These are phyloP conservation scores for Calonectria crousiana DNA, from an alignment of 2,329 filamentous ascomycete species.

Conservation along the genomic window DNA sequence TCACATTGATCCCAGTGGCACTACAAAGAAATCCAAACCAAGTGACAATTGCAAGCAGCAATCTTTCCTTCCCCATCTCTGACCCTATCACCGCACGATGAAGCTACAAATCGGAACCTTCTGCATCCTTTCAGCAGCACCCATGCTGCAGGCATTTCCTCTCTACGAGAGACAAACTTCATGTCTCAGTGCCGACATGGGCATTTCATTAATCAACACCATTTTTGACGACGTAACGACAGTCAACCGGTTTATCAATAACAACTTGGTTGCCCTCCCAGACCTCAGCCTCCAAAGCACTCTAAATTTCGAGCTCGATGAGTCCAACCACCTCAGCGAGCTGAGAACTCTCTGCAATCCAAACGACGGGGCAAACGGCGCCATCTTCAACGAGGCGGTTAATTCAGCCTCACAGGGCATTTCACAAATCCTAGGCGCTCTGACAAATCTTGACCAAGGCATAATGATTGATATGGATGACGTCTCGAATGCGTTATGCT, in stretches of 20 bases:
- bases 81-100: not conserved
- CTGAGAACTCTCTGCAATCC: not conserved
- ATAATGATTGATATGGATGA: not conserved
- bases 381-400: not conserved
- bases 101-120: not conserved
- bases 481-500: not conserved
- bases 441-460: not conserved
- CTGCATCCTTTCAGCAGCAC: not conserved
- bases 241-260: not conserved
- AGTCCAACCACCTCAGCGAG: not conserved
- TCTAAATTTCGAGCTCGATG: not conserved
- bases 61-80: not conserved
- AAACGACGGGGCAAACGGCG: not conserved
- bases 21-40: not conserved
- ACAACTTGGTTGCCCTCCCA: not conserved
- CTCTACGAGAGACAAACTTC: not conserved
- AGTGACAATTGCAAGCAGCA: not conserved
- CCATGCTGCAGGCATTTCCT: not conserved
- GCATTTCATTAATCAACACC: not conserved
- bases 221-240: not conserved
- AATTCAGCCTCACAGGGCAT: not conserved
- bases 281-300: not conserved
- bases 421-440: not conserved
- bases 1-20: not conserved
- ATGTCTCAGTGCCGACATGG: not conserved